Evolutionary conservation across 257 asterid genomes (phyloP), one percentile per base, ranked within the genome.

Genomic region (Linaria vulgaris): DNA sequence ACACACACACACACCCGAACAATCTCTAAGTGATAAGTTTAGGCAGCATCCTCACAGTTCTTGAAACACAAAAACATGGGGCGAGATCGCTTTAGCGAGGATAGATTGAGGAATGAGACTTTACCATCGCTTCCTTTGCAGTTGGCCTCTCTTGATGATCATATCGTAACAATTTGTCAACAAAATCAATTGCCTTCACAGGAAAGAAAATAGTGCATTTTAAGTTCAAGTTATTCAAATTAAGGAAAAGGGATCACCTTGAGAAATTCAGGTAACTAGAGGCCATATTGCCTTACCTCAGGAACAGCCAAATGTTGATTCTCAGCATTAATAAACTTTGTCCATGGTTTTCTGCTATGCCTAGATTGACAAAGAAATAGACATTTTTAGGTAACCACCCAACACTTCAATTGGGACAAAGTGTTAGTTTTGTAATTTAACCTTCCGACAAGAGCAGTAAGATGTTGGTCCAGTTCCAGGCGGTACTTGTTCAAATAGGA

Each of bases 401-500:
- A 13, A 63, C 14, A 4, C 43, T 50, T 9, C 15, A 12, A 12
- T 12, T 22, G 47, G 51, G 15, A 5, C n/a, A 3, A 25, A 22
- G 53, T 20, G 8, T 27, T 34, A 19, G 70, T 63, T 30, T 16
- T 9, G 46, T 53, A 49, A 8, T 3, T 8, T 11, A 34, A 86
- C 95, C 95, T 83, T 64, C 91, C 95, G 74, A 88, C 91, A 62
- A 84, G 91, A 66, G 94, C 78, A 66, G 80, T 81, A 61, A 90
- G 90, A 69, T 84, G 80, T 59, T 76, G 88, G 59, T 86, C 95
- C 66, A 86, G 76, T 66, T 86, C 94, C 64, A 88, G 27, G 10
- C 80, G 89, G 51, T 88, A 91, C 74, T 85, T 88, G 77, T 78
- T 82, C 78, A 88, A 70, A 70, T 88, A 84, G 39, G 88, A 72